Evolutionary conservation across 2,329 filamentous ascomycete genomes (phyloP).

Genomic region (Calonectria pseudoreteaudii): DNA sequence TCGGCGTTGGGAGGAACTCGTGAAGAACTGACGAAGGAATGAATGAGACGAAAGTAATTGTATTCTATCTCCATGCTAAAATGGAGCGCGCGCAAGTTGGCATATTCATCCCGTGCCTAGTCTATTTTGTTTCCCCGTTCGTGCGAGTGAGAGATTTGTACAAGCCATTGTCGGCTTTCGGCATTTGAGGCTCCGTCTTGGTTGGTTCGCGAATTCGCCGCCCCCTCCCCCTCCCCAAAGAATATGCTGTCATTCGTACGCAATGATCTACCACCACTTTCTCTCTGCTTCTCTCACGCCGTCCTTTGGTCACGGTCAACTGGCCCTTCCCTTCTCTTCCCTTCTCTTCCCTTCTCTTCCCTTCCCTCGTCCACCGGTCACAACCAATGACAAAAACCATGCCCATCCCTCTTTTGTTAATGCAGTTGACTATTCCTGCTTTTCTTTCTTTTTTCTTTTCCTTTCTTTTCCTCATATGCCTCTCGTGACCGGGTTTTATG

Average conservation of each 20-base stretch:
- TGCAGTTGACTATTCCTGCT: not conserved
- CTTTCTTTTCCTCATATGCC: not conserved
- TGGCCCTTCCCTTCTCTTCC: too few relatives aligned
- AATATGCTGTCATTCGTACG: not conserved
- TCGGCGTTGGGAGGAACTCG: constrained; percentile 32
- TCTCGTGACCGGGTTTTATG: not conserved
- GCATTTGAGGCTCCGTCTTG: not conserved
- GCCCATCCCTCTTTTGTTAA: not conserved
- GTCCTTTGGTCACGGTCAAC: not conserved
- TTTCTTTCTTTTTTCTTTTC: not conserved
- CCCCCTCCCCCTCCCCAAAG: not conserved
- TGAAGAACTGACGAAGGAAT: constrained; percentile 16
- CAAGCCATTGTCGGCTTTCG: not conserved
- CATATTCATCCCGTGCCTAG: not conserved
- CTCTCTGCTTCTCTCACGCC: not conserved
- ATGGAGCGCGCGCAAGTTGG: not conserved
- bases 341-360: too few relatives aligned
- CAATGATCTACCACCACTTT: not conserved
- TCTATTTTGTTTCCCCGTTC: not conserved
- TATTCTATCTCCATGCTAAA: not conserved
- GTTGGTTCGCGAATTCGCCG: not conserved
- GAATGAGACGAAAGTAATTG: constrained; percentile 20
- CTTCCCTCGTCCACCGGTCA: too few relatives aligned
- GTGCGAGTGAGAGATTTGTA: not conserved
- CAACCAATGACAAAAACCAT: not conserved